Evolutionary conservation across 345 rosid genomes (phyloP).

Genomic region (Dovyalis caffra): DNA sequence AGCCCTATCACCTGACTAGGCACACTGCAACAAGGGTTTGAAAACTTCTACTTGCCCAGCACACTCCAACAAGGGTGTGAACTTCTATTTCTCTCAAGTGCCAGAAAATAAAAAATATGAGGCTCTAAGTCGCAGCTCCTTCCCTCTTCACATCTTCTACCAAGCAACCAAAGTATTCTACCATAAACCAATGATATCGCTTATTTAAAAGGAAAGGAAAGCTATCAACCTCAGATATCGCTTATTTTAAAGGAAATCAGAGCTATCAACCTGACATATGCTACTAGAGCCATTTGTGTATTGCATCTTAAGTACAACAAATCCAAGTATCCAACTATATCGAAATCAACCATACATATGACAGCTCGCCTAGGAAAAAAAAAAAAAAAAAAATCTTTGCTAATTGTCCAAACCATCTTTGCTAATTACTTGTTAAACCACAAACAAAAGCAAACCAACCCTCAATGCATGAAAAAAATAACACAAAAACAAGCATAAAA

Average conservation of each 20-base stretch:
- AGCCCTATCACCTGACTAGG: background rate
- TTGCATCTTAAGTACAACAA: no score
- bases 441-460: no score
- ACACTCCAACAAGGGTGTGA: background rate
- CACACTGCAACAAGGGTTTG: background rate
- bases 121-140: background rate
- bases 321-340: no score
- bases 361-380: no score
- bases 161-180: background rate
- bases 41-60: no score
- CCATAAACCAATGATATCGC: background rate
- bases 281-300: no score
- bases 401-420: no score
- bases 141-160: background rate
- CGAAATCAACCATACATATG: no score
- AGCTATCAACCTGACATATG: background rate
- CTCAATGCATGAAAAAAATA: no score
- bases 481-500: no score
- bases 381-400: no score
- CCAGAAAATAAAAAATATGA: background rate
- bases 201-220: background rate
- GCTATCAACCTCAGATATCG: background rate
- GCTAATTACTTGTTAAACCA: no score
- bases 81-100: background rate
- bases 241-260: background rate